Percentiles rank a stretch among this genome's conserved stretches.
These are phyloP conservation scores for Starmerella asiatica DNA, from an alignment of 805 yeast genomes.

Conservation along the genomic window DNA sequence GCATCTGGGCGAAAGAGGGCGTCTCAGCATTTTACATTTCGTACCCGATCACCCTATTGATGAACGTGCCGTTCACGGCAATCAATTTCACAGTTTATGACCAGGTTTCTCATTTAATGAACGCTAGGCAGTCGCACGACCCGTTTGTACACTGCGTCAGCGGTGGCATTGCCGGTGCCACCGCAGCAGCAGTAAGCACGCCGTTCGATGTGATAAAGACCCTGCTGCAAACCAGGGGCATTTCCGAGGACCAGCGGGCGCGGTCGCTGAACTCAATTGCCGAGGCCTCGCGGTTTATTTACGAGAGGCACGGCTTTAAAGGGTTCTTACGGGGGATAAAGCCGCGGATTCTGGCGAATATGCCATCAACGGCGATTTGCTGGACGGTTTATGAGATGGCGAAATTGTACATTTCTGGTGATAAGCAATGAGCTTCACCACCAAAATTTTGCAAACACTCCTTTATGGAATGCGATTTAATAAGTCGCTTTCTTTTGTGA, in stretches of 20 bases:
- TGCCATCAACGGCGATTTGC: conserved; percentile 91
- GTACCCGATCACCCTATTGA: conserved; percentile 82
- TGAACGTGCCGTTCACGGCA: conserved; percentile 92
- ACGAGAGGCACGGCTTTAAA: conserved; percentile 30
- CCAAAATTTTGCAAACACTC: too few relatives aligned
- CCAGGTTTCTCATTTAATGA: conserved; percentile 58
- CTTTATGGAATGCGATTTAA: too few relatives aligned
- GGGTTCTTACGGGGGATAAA: conserved; percentile 77
- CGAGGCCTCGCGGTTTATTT: conserved; percentile 59
- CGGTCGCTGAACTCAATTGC: conserved; percentile 50
- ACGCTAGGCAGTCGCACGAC: conserved; percentile 63
- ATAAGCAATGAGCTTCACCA: too few relatives aligned
- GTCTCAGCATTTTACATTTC: conserved; percentile 74
- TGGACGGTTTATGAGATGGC: conserved; percentile 99
- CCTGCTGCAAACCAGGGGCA: conserved; percentile 62
- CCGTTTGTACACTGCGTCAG: conserved; percentile 84
- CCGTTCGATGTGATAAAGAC: conserved; percentile 90
- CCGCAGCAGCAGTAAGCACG: conserved; percentile 87
- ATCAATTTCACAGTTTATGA: conserved; percentile 89
- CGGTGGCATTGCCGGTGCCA: conserved; percentile 91
- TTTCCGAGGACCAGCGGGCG: conserved; percentile 28
- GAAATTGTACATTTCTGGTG: conserved; percentile 42
- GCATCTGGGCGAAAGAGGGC: conserved; percentile 29
- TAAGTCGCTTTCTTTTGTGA: too few relatives aligned
- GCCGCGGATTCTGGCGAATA: conserved; percentile 83